These are phyloP conservation scores for Pythium diclinum DNA, from an alignment of 352 stramenopile genomes.

Conservation along the genomic window DNA sequence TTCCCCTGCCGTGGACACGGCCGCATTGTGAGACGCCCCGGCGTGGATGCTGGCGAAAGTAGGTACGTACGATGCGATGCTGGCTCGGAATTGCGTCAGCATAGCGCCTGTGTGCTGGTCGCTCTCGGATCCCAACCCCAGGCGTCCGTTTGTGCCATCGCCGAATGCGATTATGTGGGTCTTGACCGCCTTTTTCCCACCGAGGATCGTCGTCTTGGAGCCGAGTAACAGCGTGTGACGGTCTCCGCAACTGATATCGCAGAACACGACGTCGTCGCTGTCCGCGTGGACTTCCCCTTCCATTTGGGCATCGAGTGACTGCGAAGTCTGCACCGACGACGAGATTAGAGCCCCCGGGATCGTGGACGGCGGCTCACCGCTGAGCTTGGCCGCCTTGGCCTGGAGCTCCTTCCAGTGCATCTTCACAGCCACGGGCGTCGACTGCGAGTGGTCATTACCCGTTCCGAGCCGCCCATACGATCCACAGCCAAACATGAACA, in stretches of 20 bases:
- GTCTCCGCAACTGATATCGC: conserved; percentile 64
- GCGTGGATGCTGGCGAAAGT: conserved; percentile 43
- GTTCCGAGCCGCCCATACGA: conserved; percentile 58
- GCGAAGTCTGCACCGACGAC: neutral
- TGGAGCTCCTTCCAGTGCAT: conserved; percentile 46
- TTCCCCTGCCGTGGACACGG: conserved; percentile 44
- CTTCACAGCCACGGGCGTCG: conserved; percentile 29
- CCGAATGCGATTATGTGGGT: conserved; percentile 59
- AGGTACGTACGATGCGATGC: conserved; percentile 22
- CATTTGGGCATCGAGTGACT: neutral
- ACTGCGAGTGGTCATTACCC: conserved; percentile 26
- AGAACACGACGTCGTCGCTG: conserved; percentile 42
- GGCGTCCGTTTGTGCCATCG: conserved; percentile 63
- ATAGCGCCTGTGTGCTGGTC: conserved; percentile 44
- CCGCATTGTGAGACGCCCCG: conserved; percentile 48
- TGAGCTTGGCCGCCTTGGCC: conserved; percentile 1
- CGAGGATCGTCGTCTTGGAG: neutral
- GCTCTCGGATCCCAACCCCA: conserved; percentile 50
- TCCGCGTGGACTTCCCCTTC: conserved; percentile 13
- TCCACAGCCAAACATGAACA: conserved; percentile 72
- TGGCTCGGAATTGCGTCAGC: conserved; percentile 34
- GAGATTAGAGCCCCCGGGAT: conserved; percentile 9
- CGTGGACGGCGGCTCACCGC: conserved; percentile 2
- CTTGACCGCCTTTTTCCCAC: conserved; percentile 21
- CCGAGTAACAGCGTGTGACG: conserved; percentile 57